A percentile compares a stretch with the other conserved stretches of the same genome.
These are phyloP conservation scores for Jacaranda mimosifolia DNA, from an alignment of 257 asterid genomes.

Conservation along the genomic window DNA sequence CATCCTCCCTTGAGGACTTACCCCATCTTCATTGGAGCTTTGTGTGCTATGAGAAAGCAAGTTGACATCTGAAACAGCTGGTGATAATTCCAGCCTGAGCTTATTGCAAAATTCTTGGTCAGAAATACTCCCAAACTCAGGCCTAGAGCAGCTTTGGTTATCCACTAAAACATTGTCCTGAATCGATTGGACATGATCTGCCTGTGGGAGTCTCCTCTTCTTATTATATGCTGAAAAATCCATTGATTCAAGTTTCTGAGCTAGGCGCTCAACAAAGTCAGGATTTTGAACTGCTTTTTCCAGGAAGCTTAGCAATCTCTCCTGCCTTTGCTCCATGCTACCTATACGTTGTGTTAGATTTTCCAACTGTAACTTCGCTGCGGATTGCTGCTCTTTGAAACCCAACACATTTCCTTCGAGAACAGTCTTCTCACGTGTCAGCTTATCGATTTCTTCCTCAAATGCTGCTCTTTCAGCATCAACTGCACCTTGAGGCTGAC, in stretches of 20 bases:
- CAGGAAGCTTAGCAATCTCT: constrained; percentile 56
- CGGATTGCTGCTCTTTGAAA: constrained; percentile 68
- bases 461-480: constrained; percentile 86
- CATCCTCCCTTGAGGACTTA: constrained; percentile 56
- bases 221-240: constrained; percentile 81
- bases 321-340: constrained; percentile 81
- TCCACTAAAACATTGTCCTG: constrained; percentile 60
- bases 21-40: constrained; percentile 82
- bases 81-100: constrained; percentile 81
- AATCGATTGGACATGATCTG: constrained; percentile 52
- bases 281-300: constrained; percentile 76
- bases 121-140: constrained; percentile 53
- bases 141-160: constrained; percentile 59
- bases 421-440: constrained; percentile 71
- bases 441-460: constrained; percentile 91
- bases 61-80: constrained; percentile 78
- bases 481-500: constrained; percentile 78
- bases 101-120: constrained; percentile 67
- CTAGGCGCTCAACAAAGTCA: constrained; percentile 65
- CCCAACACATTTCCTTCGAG: constrained; percentile 62
- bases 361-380: constrained; percentile 68
- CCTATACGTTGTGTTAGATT: constrained; percentile 61
- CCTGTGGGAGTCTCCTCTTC: constrained; percentile 84
- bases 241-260: constrained; percentile 83
- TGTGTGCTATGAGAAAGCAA: constrained; percentile 79